phyloP scores from a whole-genome alignment of 1,139 yeast species.

The Suhomyces kunorum region DNA sequence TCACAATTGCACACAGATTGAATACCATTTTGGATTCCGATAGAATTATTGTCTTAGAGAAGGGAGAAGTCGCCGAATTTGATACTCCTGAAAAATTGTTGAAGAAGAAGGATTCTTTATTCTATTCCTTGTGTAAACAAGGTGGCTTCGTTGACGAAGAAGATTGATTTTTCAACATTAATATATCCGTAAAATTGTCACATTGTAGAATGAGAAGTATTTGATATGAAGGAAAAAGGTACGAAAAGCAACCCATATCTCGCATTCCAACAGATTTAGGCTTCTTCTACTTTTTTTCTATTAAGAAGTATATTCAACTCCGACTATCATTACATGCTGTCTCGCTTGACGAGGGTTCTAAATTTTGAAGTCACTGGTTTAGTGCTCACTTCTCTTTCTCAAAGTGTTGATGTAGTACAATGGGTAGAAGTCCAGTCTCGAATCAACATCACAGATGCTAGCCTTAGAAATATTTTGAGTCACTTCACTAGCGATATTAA shows the following conservation, averaged over 20 bases:
- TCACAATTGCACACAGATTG: conserved; percentile 93
- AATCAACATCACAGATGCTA: conserved; percentile 36
- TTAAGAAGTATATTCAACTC: too few relatives aligned
- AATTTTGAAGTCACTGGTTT: background rate
- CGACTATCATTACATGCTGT: too few relatives aligned
- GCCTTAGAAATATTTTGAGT: conserved; percentile 22
- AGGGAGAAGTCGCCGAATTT: conserved; percentile 84
- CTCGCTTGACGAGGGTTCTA: too few relatives aligned
- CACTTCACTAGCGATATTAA: conserved; percentile 10
- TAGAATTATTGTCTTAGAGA: conserved; percentile 79
- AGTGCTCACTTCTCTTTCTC: conserved; percentile 83
- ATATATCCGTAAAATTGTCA: too few relatives aligned
- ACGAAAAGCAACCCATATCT: too few relatives aligned
- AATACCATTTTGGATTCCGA: conserved; percentile 94
- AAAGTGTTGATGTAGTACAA: conserved; percentile 63
- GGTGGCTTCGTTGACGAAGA: conserved; percentile 51
- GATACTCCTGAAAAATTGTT: conserved; percentile 75
- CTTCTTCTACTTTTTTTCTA: too few relatives aligned
- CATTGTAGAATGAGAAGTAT: too few relatives aligned
- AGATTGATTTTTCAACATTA: background rate
- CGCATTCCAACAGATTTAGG: too few relatives aligned
- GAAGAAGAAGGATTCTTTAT: conserved; percentile 65
- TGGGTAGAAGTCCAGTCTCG: conserved; percentile 55
- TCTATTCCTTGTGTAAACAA: conserved; percentile 75
- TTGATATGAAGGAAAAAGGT: too few relatives aligned